Conservation (phyloP, 176 grass and related monocot species). For the Carex kokanica region DNA sequence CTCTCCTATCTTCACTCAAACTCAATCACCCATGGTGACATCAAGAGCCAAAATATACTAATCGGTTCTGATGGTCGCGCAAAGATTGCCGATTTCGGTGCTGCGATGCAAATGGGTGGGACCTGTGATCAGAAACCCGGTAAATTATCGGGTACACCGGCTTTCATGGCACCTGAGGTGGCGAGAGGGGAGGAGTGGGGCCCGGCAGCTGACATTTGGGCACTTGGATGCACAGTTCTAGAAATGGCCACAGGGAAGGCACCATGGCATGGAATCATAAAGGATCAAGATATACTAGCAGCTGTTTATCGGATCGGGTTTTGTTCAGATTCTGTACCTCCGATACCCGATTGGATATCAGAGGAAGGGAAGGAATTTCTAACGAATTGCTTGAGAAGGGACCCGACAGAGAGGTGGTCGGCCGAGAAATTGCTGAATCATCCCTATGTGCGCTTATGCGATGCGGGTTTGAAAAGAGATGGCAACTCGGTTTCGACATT, state of each 20-base stretch:
- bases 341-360: conserved; percentile 31
- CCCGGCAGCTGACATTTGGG: conserved; percentile 30
- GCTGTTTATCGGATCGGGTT: conserved; percentile 39
- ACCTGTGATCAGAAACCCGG: not conserved
- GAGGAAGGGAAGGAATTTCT: conserved; percentile 41
- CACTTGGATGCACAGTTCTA: conserved; percentile 40
- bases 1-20: conserved; percentile 61
- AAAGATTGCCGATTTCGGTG: conserved; percentile 74
- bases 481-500: not conserved
- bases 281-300: conserved; percentile 17
- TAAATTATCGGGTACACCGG: conserved; percentile 27
- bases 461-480: not conserved
- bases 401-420: conserved; percentile 31
- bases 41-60: conserved; percentile 66
- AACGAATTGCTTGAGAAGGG: conserved; percentile 28
- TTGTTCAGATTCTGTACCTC: conserved; percentile 32
- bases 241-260: conserved; percentile 43
- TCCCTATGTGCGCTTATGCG: conserved; percentile 4
- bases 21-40: conserved; percentile 55
- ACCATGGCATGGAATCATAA: conserved; percentile 30
- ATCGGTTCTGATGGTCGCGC: conserved; percentile 52
- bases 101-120: conserved; percentile 28
- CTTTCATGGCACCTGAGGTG: conserved; percentile 23
- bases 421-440: conserved; percentile 29
- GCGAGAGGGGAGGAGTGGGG: conserved; percentile 36